These are phyloP conservation scores for Globisporangium carolinianum DNA, from an alignment of 352 stramenopile genomes.

Conservation along the genomic window DNA sequence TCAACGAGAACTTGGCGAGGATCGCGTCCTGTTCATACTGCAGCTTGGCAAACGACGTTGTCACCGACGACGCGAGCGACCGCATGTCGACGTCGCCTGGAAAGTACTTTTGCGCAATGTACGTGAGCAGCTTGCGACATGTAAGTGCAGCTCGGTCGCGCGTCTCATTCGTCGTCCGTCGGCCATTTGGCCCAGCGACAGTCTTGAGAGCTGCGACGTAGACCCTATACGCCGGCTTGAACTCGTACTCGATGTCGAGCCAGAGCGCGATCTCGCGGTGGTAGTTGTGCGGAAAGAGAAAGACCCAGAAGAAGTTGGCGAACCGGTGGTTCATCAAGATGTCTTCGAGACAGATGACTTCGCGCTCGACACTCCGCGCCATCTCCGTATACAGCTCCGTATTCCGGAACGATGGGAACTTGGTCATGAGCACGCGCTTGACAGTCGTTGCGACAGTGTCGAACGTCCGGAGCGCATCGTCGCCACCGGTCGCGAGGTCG, in stretches of 20 bases:
- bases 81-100: constrained; percentile 68
- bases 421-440: constrained; percentile 74
- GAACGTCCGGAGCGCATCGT: constrained; percentile 78
- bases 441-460: constrained; percentile 69
- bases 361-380: constrained; percentile 66
- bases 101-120: constrained; percentile 85
- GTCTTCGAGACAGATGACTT: constrained; percentile 78
- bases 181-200: too few relatives aligned
- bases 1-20: constrained; percentile 79
- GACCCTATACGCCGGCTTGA: constrained; percentile 72
- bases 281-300: constrained; percentile 85
- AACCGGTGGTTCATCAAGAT: constrained; percentile 87
- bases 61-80: constrained; percentile 57
- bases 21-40: constrained; percentile 81
- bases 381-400: constrained; percentile 79
- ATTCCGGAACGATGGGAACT: constrained; percentile 74
- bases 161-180: constrained; percentile 25
- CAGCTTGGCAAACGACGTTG: constrained; percentile 51
- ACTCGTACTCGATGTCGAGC: constrained; percentile 85
- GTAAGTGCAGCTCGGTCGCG: constrained; percentile 56
- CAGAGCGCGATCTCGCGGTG: constrained; percentile 81
- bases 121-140: constrained; percentile 68
- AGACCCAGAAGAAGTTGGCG: constrained; percentile 87
- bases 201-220: constrained; percentile 60
- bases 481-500: constrained; percentile 64